Evolutionary conservation across 1,139 yeast species (phyloP).

Genomic region (Kodamaea suecica): DNA sequence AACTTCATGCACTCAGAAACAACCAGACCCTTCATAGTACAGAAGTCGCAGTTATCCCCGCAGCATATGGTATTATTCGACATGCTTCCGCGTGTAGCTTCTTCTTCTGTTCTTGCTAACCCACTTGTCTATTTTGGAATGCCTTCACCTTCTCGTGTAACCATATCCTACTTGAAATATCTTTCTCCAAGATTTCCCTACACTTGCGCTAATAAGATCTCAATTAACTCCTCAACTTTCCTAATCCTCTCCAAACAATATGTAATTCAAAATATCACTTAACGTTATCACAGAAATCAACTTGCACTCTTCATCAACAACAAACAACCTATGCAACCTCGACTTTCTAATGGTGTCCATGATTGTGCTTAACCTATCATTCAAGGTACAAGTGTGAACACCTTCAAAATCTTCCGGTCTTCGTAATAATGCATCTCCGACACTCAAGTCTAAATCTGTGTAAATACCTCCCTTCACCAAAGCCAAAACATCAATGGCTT

Average conservation of each 20-base stretch:
- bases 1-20: too few species aligned
- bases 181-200: background rate
- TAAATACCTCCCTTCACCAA: conserved; percentile 93
- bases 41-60: too few species aligned
- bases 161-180: too few species aligned
- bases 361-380: conserved; percentile 84
- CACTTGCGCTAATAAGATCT: too few species aligned
- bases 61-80: too few species aligned
- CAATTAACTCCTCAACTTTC: too few species aligned
- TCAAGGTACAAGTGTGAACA: conserved; percentile 89
- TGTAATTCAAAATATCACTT: conserved; percentile 85
- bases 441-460: conserved; percentile 84
- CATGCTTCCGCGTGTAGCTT: too few species aligned
- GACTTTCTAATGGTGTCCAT: conserved; percentile 92
- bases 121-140: too few species aligned
- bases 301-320: conserved; percentile 78
- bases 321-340: conserved; percentile 86
- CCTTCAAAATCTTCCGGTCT: conserved; percentile 98
- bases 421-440: conserved; percentile 93
- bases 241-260: conserved; percentile 63
- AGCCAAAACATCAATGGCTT: conserved; percentile 92
- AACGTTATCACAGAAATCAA: conserved; percentile 83
- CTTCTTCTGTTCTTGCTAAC: too few species aligned
- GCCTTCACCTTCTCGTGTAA: too few species aligned
- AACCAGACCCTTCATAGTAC: too few species aligned